Percentiles rank a stretch among this genome's conserved stretches.
Conservation (phyloP, 2,329 filamentous ascomycete genomes). For the Scedosporium apiospermum region DNA sequence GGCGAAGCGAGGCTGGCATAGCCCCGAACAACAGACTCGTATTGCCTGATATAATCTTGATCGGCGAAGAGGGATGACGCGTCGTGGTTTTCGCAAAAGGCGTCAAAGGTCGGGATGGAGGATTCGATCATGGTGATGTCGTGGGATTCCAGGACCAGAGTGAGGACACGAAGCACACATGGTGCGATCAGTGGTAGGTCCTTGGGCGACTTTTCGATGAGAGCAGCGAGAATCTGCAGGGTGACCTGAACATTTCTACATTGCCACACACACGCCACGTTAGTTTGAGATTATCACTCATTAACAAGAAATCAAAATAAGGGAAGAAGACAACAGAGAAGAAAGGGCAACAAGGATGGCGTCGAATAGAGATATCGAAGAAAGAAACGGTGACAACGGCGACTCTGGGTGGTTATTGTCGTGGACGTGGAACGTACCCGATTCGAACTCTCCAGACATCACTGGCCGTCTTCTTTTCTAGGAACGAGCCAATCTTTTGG, state of each 20-base stretch:
- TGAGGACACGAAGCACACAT: slow-evolving; percentile 76
- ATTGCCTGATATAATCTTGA: slow-evolving; percentile 71
- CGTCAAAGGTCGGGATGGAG: slow-evolving; percentile 75
- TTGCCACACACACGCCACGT: neutral
- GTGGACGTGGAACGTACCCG: slow-evolving; percentile 46
- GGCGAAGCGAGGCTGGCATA: slow-evolving; percentile 76
- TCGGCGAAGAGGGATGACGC: slow-evolving; percentile 77
- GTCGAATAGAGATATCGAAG: neutral
- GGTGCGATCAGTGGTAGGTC: slow-evolving; percentile 83
- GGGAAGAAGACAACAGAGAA: neutral
- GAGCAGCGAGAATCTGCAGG: slow-evolving; percentile 78
- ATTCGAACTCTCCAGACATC: slow-evolving; percentile 86
- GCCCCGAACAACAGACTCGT: slow-evolving; percentile 67
- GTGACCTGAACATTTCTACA: slow-evolving; percentile 85
- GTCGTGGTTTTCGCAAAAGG: slow-evolving; percentile 84
- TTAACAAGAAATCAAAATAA: neutral
- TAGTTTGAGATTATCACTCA: neutral
- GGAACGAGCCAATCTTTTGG: slow-evolving; percentile 87
- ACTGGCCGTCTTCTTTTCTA: slow-evolving; percentile 86
- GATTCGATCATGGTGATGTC: slow-evolving; percentile 92
- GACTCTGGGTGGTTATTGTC: too few species aligned
- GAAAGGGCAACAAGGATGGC: neutral
- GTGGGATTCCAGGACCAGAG: slow-evolving; percentile 71
- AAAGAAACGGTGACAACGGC: neutral
- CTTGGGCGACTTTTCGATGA: slow-evolving; percentile 87